Evolutionary conservation across 768 basidiomycete species (phyloP), one percentile per base, ranked within the genome.

Genomic region (Amanita fuliginea): DNA sequence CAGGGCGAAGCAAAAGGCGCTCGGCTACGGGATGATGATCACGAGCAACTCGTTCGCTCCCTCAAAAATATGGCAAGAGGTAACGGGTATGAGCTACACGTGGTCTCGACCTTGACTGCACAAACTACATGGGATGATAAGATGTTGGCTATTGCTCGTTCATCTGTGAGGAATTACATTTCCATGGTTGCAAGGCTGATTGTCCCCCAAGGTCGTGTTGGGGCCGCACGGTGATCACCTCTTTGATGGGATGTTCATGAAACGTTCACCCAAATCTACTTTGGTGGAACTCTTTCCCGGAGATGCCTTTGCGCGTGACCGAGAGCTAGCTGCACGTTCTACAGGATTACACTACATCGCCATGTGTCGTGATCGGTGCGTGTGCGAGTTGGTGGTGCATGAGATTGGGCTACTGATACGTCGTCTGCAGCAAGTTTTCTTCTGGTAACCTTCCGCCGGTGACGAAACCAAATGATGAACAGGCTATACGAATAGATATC

Each of bases 231-330:
- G 83, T 3, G 59, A 67, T 46, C 75, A 81, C 53, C 72, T 89
- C 24, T 69, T 84, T 54, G 86, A 90, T 59, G 63, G 77, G 48
- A 62, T 84, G 13, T 89, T 81, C 67, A 80, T 90, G 76, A 76
- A 75, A 51, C 75, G 75, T 4, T 75, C 77, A 21, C 56, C 70
- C 13, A 68, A 74, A 21, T 71, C 84, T 18, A 79, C 81, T 3
- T 68, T 90, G 32, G 77, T 90, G 67, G 89, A 93, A 64, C 71
- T 91, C 57, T 89, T 86, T 65, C 83, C 80, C 16, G 67, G 73
- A 2, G 75, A 74, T n/a, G 72, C 72, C 16, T 89, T 85, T 62
- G 69, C 72, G 21, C 75, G 73, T 42, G 83, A 87, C 56, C 72
- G 75, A 51, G 77, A 82, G 57, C 64, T 78, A 43, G 72, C 81